Evolutionary conservation across 75 land plant species (phyloP).

Genomic region (Selaginella tamariscina): DNA sequence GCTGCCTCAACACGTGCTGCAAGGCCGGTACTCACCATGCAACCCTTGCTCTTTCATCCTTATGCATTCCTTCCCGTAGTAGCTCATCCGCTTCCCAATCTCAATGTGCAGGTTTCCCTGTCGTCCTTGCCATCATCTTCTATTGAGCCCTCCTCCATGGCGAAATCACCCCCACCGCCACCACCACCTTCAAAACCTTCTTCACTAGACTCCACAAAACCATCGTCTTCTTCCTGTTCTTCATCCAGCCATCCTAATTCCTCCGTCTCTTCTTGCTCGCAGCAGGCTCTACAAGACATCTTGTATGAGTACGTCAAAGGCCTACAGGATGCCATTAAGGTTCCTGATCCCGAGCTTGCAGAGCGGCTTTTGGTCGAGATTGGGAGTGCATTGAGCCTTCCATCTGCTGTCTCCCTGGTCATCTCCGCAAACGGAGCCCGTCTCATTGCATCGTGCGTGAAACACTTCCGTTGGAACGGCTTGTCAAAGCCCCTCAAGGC

Average conservation of each 20-base stretch:
- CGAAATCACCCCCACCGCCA: too few relatives aligned
- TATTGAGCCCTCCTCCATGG: too few relatives aligned
- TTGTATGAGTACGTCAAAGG: slow-evolving; percentile 26
- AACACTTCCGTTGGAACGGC: slow-evolving; percentile 16
- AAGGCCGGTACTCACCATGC: not conserved
- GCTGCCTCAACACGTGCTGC: not conserved
- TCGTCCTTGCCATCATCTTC: not conserved
- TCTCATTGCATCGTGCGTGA: slow-evolving; percentile 17
- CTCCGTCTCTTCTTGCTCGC: slow-evolving; percentile 1
- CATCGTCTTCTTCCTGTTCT: not conserved
- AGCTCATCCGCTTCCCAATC: not conserved
- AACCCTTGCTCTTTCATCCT: not conserved
- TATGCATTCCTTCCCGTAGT: not conserved
- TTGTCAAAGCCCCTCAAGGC: not conserved
- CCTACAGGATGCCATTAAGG: slow-evolving; percentile 24
- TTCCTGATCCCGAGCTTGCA: slow-evolving; percentile 15
- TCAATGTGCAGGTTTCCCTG: not conserved
- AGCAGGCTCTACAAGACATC: slow-evolving; percentile 12
- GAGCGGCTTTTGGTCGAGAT: slow-evolving; percentile 19
- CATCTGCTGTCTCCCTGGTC: slow-evolving; percentile 16
- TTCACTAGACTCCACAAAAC: not conserved
- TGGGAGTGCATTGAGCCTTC: slow-evolving; percentile 17
- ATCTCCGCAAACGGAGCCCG: slow-evolving; percentile 23
- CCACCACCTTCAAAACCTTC: too few relatives aligned
- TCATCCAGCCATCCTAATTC: slow-evolving; percentile 1